These are phyloP conservation scores for Paecilomyces formosus DNA, from an alignment of 2,329 filamentous ascomycete genomes.

Conservation along the genomic window DNA sequence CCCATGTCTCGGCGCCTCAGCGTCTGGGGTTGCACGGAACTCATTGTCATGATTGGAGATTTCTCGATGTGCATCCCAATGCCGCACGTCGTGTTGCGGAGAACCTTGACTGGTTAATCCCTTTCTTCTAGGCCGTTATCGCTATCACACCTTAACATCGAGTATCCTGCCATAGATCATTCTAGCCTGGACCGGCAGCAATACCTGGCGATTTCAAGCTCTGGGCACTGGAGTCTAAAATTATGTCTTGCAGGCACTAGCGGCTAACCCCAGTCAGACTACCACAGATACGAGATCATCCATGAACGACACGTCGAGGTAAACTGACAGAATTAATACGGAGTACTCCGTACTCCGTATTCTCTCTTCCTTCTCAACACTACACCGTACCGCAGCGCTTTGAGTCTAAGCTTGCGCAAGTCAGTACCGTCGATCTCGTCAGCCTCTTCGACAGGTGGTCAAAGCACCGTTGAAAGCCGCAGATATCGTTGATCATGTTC, in stretches of 20 bases:
- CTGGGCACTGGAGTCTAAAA: not conserved
- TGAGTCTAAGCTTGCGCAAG: not conserved
- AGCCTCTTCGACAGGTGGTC: not conserved
- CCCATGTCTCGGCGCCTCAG: not conserved
- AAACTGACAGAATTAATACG: not conserved
- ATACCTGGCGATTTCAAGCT: not conserved
- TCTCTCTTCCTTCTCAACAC: not conserved
- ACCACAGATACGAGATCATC: not conserved
- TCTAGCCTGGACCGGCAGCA: not conserved
- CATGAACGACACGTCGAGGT: not conserved
- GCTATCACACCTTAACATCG: not conserved
- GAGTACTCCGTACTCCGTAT: no score
- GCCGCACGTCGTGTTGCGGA: not conserved
- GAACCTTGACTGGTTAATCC: not conserved
- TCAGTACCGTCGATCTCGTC: not conserved
- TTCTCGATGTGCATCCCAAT: not conserved
- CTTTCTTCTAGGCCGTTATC: not conserved
- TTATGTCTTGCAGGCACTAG: not conserved
- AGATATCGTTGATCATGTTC: not conserved
- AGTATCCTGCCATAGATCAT: not conserved
- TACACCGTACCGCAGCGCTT: not conserved
- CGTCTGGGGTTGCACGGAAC: not conserved
- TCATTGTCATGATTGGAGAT: not conserved
- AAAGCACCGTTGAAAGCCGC: not conserved
- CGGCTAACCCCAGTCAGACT: not conserved